Evolutionary conservation across 1,139 yeast species (phyloP).

Genomic region (Casaregolazyma suthepensis): DNA sequence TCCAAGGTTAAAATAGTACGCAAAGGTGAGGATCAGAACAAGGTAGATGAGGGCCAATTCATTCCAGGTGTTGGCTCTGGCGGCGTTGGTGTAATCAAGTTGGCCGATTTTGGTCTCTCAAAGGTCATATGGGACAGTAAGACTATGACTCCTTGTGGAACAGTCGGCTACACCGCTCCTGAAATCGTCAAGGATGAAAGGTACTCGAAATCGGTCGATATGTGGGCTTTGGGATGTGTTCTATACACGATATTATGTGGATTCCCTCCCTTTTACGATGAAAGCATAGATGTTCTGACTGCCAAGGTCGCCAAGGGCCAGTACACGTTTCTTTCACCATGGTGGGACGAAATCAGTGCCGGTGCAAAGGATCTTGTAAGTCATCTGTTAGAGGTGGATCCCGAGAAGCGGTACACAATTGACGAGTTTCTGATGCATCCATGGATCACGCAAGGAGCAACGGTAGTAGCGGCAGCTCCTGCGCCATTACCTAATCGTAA

Average conservation of each 20-base stretch:
- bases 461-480: constrained; percentile 2
- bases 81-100: constrained; percentile 74
- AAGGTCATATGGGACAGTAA: constrained; percentile 66
- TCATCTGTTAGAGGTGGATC: constrained; percentile 75
- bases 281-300: constrained; percentile 71
- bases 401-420: constrained; percentile 66
- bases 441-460: constrained; percentile 51
- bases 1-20: constrained; percentile 47
- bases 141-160: constrained; percentile 84
- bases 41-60: constrained; percentile 83
- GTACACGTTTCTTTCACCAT: constrained; percentile 75
- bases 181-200: constrained; percentile 84
- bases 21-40: constrained; percentile 68
- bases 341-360: constrained; percentile 92
- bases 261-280: constrained; percentile 95
- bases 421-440: constrained; percentile 78
- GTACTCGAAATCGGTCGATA: constrained; percentile 85
- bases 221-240: constrained; percentile 96
- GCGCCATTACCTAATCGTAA: constrained; percentile 1
- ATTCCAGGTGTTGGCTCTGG: constrained; percentile 80
- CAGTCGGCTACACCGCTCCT: constrained; percentile 90
- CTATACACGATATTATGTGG: constrained; percentile 86
- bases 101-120: constrained; percentile 92
- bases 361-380: constrained; percentile 79
- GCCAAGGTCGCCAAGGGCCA: constrained; percentile 80